Evolutionary conservation across 2,329 filamentous ascomycete genomes (phyloP).

Genomic region (Cladobotryum mycophilum): DNA sequence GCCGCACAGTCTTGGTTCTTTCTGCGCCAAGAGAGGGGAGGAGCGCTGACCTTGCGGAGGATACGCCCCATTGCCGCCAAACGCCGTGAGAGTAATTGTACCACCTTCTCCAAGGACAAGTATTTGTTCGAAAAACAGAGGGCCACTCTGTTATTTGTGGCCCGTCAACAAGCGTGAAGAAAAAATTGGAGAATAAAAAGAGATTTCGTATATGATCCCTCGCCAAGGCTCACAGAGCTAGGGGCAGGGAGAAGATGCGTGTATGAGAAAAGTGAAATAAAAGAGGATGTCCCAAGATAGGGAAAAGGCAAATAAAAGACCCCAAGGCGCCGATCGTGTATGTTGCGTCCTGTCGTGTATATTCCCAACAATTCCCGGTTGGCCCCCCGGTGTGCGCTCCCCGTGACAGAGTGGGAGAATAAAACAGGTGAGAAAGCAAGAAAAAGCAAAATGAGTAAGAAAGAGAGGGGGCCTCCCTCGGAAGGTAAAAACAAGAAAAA

Average conservation of each 20-base stretch:
- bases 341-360: constrained; percentile 5
- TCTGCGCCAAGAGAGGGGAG: background rate
- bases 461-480: background rate
- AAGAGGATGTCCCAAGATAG: background rate
- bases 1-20: background rate
- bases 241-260: background rate
- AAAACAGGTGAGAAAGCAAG: background rate
- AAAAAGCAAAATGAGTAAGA: background rate
- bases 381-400: no score
- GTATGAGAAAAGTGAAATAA: background rate
- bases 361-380: background rate
- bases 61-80: constrained; percentile 1
- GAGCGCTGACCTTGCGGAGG: background rate
- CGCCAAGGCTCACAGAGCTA: background rate
- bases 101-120: background rate
- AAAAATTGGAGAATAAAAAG: no score
- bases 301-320: background rate
- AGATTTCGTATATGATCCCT: background rate
- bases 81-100: constrained; percentile 4
- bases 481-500: background rate
- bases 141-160: background rate
- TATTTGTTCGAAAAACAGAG: no score
- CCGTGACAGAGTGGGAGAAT: background rate
- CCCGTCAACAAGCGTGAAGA: background rate
- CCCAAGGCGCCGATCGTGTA: constrained; percentile 11